Evolutionary conservation across 495 filamentous ascomycete species (phyloP).

Genomic region (Daldinia grandis): DNA sequence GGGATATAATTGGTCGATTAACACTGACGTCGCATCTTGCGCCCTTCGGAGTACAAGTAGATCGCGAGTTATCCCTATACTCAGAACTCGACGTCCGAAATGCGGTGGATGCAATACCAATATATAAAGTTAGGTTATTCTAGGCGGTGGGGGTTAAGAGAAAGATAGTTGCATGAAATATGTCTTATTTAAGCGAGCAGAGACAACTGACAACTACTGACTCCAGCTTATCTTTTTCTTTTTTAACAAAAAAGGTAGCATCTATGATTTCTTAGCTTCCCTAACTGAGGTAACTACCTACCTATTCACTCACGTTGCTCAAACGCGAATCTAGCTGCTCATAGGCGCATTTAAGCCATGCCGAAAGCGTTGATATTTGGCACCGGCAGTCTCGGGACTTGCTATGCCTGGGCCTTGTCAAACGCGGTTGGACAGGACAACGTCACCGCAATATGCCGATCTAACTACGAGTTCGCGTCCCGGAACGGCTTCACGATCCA

Average conservation of each 20-base stretch:
- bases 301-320: too few species aligned
- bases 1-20: neutral
- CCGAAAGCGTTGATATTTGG: constrained; percentile 59
- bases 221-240: neutral
- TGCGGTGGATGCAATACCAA: neutral
- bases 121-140: neutral
- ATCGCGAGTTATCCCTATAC: neutral
- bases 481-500: constrained; percentile 61
- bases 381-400: constrained; percentile 60
- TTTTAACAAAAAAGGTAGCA: too few species aligned
- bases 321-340: neutral
- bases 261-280: neutral
- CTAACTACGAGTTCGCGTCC: constrained; percentile 61
- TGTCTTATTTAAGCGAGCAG: neutral
- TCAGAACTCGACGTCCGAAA: neutral
- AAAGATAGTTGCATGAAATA: neutral
- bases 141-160: too few species aligned
- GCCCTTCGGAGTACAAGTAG: neutral
- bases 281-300: neutral
- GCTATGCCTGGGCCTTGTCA: constrained; percentile 60
- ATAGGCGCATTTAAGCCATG: constrained; percentile 23
- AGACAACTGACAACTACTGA: neutral
- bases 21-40: neutral
- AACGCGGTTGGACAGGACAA: constrained; percentile 47
- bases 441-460: constrained; percentile 63